Conservation (phyloP, 129 eudicot species). For the Smallanthus sonchifolius region DNA sequence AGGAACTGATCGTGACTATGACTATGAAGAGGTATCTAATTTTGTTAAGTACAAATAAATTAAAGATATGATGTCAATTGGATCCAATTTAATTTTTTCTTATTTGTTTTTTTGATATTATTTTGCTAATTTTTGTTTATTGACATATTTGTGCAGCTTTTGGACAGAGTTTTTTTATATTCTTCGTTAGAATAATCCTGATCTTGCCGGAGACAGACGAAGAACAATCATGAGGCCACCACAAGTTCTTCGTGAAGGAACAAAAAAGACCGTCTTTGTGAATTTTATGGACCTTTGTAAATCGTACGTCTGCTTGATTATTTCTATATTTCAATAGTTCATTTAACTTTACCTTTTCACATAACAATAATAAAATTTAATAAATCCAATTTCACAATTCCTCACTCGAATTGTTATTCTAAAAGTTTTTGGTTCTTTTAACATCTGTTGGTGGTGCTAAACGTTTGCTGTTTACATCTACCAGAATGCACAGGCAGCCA, state of each 20-base stretch:
- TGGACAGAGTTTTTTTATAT: conserved; percentile 65
- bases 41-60: background rate
- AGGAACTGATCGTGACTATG: conserved; percentile 63
- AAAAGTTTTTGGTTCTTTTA: too few species aligned
- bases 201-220: conserved; percentile 78
- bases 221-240: conserved; percentile 91
- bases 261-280: conserved; percentile 80
- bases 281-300: conserved; percentile 82
- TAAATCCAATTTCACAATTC: too few species aligned
- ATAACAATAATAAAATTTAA: too few species aligned
- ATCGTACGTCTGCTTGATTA: conserved; percentile 34
- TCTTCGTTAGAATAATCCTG: conserved; percentile 80
- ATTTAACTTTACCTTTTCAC: background rate
- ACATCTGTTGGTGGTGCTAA: too few species aligned
- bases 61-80: background rate
- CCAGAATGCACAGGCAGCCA: conserved; percentile 60
- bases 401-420: conserved; percentile 5
- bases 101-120: background rate
- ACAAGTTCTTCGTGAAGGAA: conserved; percentile 88
- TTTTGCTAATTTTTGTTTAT: background rate
- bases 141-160: conserved; percentile 35
- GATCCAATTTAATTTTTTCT: background rate
- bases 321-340: too few species aligned
- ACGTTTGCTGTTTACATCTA: too few species aligned
- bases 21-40: conserved; percentile 57